Base-by-base conservation (phyloP, 768 basidiomycete genomes). In the Auriscalpium orientale region DNA sequence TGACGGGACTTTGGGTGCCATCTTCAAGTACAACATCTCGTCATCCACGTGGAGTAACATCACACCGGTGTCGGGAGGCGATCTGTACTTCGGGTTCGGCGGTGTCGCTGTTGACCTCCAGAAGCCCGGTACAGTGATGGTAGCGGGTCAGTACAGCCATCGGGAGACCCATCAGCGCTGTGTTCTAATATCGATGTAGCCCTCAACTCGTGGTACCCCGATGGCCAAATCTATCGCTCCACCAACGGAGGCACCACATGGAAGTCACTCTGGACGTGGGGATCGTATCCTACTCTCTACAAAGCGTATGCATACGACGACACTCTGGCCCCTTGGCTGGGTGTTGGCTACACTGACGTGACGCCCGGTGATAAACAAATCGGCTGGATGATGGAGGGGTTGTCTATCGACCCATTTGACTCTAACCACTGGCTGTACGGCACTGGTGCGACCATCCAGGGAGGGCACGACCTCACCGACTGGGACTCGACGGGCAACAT, bases 351-450 rank as follows among this genome's bases (percentile, higher is more conserved):
- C 56, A 76, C 76, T 8, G 73, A 76, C n/a, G 72, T 70, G 1
- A 74, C 68, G 20, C 64, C 72, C 15, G 77, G 77, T 5, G 70
- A 71, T 43, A 65, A 75, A 53, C 82, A 83, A 57, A 77, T 84
- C 48, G 83, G 84, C 10, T 85, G 83, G 83, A 84, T 84, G 84
- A 85, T 86, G 78, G 83, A 86, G 72, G 68, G 81, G 71, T 66
- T 84, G 47, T 72, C 69, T 20, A 85, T 85, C 48, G 78, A 87
- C 66, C 84, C 84, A 0, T 82, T 85, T 62, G 79, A 87, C 64
- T 82, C 80, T 1, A 78, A 85, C 63, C 83, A 85, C 65, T 84
- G 82, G 80, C 68, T 86, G 18, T 85, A 85, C 65, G 83, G 85
- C n/a, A 87, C 85, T 15, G 84, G 85, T 28, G 76, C 72, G 13